Evolutionary conservation across 169 alveolate genomes (phyloP), one percentile per base, ranked within the genome.

Genomic region (Babesia bigemina): DNA sequence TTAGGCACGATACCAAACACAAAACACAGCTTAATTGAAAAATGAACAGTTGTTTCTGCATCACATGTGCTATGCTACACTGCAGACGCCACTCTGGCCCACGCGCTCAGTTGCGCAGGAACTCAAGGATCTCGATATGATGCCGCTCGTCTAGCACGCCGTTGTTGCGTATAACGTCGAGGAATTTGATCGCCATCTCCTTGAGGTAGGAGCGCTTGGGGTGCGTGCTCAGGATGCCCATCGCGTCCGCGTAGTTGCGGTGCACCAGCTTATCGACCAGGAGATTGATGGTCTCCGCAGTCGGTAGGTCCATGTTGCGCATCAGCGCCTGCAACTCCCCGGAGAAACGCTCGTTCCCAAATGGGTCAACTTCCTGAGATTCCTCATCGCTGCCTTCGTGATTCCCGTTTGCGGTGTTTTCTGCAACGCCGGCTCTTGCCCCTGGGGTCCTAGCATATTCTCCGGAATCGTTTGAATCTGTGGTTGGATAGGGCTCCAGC

Each of bases 141-240:
- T 67, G 76, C 29, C 66, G 47, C 0, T 67, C 66, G 17, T 67
- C 26, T 6, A 67, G 16, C 2, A 67, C 76, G 24, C 76, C 76
- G 56, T 67, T 50, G 52, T 67, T 55, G 21, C 76, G 47, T 16
- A 67, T 52, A 0, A 50, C 55, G 21, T 67, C 76, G n/a, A 67
- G 76, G 57, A 16, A 67, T 56, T 52, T 67, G 21, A 67, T 28
- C 26, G 44, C 76, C 48, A 24, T 26, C 58, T 67, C 76, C 65
- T 67, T 67, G 36, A 67, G 76, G 55, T 53, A 67, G 9, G 49
- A 45, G 28, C 65, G 76, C 4, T 67, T 67, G 24, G 76, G 76
- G 55, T 67, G 63, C 45, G 26, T 19, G 24, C 56, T 67, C 8
- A 67, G 55, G 10, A 52, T 67, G 11, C 76, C 76, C 76, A 67